phyloP scores from a whole-genome alignment of 345 rosid genomes.

The Chamaenerion angustifolium region DNA sequence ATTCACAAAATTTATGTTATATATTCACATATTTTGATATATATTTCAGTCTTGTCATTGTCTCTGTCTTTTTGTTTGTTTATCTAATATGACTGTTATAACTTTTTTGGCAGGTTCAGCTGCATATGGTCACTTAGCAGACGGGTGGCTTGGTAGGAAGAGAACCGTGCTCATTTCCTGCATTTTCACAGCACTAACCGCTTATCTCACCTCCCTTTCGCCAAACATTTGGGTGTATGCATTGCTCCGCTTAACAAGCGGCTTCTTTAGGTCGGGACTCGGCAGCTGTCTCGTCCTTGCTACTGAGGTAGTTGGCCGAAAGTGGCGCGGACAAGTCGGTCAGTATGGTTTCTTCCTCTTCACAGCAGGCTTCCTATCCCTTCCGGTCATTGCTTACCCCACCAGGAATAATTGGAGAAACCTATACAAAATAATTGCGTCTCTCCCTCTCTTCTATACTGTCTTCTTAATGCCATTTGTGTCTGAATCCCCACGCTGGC shows the following conservation, averaged over 20 bases:
- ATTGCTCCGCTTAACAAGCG: slow-evolving; percentile 48
- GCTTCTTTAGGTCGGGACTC: slow-evolving; percentile 46
- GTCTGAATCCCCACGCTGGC: slow-evolving; percentile 80
- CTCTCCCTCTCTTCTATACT: slow-evolving; percentile 37
- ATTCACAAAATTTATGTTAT: too few relatives aligned
- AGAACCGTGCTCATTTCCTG: slow-evolving; percentile 35
- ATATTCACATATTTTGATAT: too few relatives aligned
- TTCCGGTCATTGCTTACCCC: slow-evolving; percentile 42
- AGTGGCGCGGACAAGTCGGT: slow-evolving; percentile 69
- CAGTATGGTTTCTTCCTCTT: slow-evolving; percentile 68
- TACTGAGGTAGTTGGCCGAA: slow-evolving; percentile 53
- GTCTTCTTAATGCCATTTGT: slow-evolving; percentile 29
- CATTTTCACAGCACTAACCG: slow-evolving; percentile 32
- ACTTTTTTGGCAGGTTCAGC: slow-evolving; percentile 34
- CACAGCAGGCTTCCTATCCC: slow-evolving; percentile 54
- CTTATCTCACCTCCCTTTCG: slow-evolving; percentile 50
- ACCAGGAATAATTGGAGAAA: slow-evolving; percentile 51
- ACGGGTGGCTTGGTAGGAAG: slow-evolving; percentile 48
- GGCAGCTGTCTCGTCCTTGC: slow-evolving; percentile 65
- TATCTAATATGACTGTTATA: background rate
- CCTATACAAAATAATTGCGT: slow-evolving; percentile 32
- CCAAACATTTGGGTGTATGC: slow-evolving; percentile 59
- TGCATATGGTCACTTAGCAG: slow-evolving; percentile 42
- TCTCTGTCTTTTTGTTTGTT: background rate
- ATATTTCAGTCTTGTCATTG: background rate